phyloP scores from a whole-genome alignment of 306 rosid genomes.

The Prunus davidiana region DNA sequence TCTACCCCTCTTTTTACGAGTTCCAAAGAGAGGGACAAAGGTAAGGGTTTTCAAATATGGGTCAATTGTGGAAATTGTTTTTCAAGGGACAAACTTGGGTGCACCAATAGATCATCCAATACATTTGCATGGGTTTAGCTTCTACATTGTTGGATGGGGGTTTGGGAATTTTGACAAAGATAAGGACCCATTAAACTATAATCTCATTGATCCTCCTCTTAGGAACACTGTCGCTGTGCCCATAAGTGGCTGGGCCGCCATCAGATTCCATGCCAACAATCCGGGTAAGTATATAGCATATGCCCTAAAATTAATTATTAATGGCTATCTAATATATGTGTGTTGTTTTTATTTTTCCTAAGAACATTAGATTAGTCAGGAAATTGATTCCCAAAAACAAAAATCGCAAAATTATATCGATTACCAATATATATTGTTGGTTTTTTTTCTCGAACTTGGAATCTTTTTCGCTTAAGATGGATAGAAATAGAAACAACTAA shows the following conservation, averaged over 20 bases:
- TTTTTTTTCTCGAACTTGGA: too few species aligned
- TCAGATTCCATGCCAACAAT: conserved; percentile 34
- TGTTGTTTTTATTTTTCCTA: too few species aligned
- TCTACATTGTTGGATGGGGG: conserved; percentile 50
- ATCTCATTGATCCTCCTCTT: conserved; percentile 50
- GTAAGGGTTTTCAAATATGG: conserved; percentile 38
- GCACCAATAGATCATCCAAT: conserved; percentile 51
- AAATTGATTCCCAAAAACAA: too few species aligned
- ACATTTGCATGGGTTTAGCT: conserved; percentile 57
- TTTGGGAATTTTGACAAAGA: conserved; percentile 49
- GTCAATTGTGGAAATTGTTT: conserved; percentile 35
- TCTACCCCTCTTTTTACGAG: conserved; percentile 20
- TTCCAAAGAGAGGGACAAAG: conserved; percentile 31
- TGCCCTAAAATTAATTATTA: too few species aligned
- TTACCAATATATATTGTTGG: too few species aligned
- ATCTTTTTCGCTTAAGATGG: too few species aligned
- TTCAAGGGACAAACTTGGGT: conserved; percentile 47
- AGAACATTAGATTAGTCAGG: too few species aligned
- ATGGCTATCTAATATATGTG: too few species aligned
- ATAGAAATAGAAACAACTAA: too few species aligned
- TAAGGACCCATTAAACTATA: conserved; percentile 39
- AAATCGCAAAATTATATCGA: too few species aligned
- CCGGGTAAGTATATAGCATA: conserved; percentile 37
- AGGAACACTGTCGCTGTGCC: conserved; percentile 47
- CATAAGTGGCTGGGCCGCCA: conserved; percentile 40